Base-by-base conservation (phyloP, 2,329 filamentous ascomycete genomes). In the Talaromyces islandicus region DNA sequence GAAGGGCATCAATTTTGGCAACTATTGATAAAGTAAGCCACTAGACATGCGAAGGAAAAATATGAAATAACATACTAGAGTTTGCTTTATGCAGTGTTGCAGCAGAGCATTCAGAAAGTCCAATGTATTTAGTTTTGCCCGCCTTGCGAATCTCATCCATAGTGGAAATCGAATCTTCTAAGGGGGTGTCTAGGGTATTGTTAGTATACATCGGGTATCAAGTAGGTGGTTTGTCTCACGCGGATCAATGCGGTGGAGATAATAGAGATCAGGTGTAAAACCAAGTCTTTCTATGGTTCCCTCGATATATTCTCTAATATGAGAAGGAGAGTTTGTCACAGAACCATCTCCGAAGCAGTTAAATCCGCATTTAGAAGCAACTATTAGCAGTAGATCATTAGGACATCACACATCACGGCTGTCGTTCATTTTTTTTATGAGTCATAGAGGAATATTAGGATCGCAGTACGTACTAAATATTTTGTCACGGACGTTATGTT, bases 341-440 rank as follows among this genome's bases (percentile, higher is more conserved):
- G 38, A 19, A 4, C 69, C 66, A 1, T 66, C 65, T 12, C 69
- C 73, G 48, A 79, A 76, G 3, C 68, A 68, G 14, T 74, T 65
- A 43, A 81, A 72, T 0, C 78, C 79, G 61, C 79, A 81, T 58
- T 81, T 81, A 0, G 79, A 81, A 6, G 79, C 79, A 58, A 81
- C 78, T 80, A 53, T 2, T 0, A 38, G 4, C 14, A 19, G 30
- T 12, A 32, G 11, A 21, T 12, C 24, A 10, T 35, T 5, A 38
- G 35, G 12, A 19, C 9, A 41, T 41, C 12, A 14, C 6, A 19
- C 9, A 41, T 41, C 12, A 14, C 6, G 6, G 25, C 25, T 27
- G 25, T 27, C 25, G 3, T 27, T 27, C 25, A 27, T 19, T n/a
- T n/a, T n/a, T n/a, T n/a, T n/a, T 41, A 41, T 17, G n/a, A n/a